phyloP scores from a whole-genome alignment of 2,329 filamentous ascomycete genomes.

The Xylariaceae sp. region DNA sequence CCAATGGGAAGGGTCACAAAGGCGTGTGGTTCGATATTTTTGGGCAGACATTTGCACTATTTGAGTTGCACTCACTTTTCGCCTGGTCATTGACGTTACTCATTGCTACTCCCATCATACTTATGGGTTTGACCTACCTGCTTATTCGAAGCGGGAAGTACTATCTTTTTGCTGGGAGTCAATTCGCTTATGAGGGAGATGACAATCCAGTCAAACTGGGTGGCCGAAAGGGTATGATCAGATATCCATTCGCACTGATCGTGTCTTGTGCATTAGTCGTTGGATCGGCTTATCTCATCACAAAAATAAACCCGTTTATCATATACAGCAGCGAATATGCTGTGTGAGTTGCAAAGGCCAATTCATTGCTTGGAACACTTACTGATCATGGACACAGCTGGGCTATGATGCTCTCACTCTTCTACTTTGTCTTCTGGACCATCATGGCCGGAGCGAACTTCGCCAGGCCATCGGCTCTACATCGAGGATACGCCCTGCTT shows the following conservation, averaged over 20 bases:
- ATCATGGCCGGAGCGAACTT: constrained; percentile 65
- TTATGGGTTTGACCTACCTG: constrained; percentile 65
- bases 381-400: constrained; percentile 39
- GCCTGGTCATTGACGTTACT: constrained; percentile 81
- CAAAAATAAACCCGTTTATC: constrained; percentile 83
- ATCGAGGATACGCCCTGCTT: constrained; percentile 72
- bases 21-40: constrained; percentile 96
- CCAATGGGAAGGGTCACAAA: constrained; percentile 61
- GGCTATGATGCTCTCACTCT: constrained; percentile 80
- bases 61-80: constrained; percentile 78
- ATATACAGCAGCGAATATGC: constrained; percentile 86
- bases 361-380: background rate
- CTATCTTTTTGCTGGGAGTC: constrained; percentile 72
- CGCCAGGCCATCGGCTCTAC: constrained; percentile 78
- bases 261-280: constrained; percentile 66
- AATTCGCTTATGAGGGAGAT: constrained; percentile 54
- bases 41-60: constrained; percentile 72
- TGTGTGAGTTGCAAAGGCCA: constrained; percentile 42
- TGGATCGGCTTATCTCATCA: constrained; percentile 68
- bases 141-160: constrained; percentile 73
- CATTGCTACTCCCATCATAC: constrained; percentile 69
- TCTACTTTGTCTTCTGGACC: constrained; percentile 79
- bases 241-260: constrained; percentile 72
- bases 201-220: constrained; percentile 61
- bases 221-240: constrained; percentile 78